Evolutionary conservation across 73 alveolate genomes (phyloP).

Genomic region (Uronychia binucleata): DNA sequence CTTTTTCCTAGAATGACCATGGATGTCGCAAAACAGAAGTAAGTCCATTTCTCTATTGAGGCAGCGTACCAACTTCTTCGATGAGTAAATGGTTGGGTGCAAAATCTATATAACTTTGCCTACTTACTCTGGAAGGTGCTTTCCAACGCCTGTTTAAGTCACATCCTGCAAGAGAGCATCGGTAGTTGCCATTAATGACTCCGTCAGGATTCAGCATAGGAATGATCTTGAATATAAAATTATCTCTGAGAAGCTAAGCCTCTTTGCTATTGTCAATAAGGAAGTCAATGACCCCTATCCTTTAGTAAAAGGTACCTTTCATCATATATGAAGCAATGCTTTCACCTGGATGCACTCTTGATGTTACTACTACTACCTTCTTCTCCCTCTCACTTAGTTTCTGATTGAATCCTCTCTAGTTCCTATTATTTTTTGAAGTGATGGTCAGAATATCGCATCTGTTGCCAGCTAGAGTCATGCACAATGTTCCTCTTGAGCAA

Average conservation of each 20-base stretch:
- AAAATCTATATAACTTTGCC: slow-evolving; percentile 80
- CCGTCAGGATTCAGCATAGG: slow-evolving; percentile 99
- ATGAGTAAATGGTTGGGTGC: slow-evolving; percentile 86
- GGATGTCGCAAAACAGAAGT: slow-evolving; percentile 87
- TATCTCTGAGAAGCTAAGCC: slow-evolving; percentile 70
- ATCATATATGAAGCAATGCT: slow-evolving; percentile 93
- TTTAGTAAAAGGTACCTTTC: no score
- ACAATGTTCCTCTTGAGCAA: slow-evolving; percentile 48
- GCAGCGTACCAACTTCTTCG: slow-evolving; percentile 73
- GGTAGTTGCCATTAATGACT: slow-evolving; percentile 98
- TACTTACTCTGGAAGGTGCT: slow-evolving; percentile 88
- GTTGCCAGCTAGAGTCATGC: slow-evolving; percentile 83
- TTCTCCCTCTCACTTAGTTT: slow-evolving; percentile 7
- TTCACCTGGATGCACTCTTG: slow-evolving; percentile 99
- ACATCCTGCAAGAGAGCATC: slow-evolving; percentile 97
- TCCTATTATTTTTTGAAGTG: slow-evolving; percentile 36
- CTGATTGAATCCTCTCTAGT: not conserved
- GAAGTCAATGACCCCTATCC: slow-evolving; percentile 91
- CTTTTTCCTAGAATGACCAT: slow-evolving; percentile 95
- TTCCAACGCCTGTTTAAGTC: slow-evolving; percentile 98
- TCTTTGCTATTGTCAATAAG: slow-evolving; percentile 81
- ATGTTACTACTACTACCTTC: slow-evolving; percentile 83
- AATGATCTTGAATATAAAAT: slow-evolving; percentile 89
- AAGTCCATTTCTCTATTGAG: slow-evolving; percentile 81
- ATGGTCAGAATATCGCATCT: slow-evolving; percentile 75